These are phyloP conservation scores for Globisporangium yorkense DNA, from an alignment of 352 stramenopile genomes.

Conservation along the genomic window DNA sequence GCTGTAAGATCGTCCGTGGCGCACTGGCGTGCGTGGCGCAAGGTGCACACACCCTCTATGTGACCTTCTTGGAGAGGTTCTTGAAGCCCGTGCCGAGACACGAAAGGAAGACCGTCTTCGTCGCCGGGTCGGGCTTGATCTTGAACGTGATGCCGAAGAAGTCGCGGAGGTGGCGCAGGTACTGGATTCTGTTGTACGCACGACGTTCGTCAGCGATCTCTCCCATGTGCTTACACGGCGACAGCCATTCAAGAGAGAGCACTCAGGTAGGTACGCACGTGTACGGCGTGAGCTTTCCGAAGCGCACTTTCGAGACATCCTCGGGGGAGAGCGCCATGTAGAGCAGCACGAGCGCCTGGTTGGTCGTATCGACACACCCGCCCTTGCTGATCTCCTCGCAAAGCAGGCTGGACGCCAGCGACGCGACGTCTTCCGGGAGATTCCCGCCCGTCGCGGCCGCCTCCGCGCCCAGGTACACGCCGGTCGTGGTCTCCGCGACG, in stretches of 20 bases:
- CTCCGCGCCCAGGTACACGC: slow-evolving; percentile 92
- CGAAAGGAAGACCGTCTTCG: slow-evolving; percentile 90
- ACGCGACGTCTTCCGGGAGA: slow-evolving; percentile 96
- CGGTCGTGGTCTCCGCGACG: slow-evolving; percentile 97
- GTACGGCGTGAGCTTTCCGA: slow-evolving; percentile 85
- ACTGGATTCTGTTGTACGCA: slow-evolving; percentile 66
- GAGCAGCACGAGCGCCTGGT: slow-evolving; percentile 94
- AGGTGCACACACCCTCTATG: slow-evolving; percentile 39
- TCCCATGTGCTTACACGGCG: not conserved
- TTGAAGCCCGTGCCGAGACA: slow-evolving; percentile 94
- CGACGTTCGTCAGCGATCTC: not conserved
- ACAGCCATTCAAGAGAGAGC: too few relatives aligned
- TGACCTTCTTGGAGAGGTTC: slow-evolving; percentile 94
- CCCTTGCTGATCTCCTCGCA: slow-evolving; percentile 96
- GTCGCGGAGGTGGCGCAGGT: slow-evolving; percentile 86
- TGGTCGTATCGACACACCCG: slow-evolving; percentile 93
- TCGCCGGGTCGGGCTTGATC: slow-evolving; percentile 85
- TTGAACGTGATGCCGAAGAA: slow-evolving; percentile 94
- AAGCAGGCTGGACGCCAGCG: slow-evolving; percentile 89
- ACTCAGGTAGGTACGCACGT: slow-evolving; percentile 30
- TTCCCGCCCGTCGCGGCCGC: slow-evolving; percentile 75
- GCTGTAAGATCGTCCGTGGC: not conserved
- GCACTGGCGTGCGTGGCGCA: not conserved
- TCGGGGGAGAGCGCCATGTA: slow-evolving; percentile 98
- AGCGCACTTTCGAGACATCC: slow-evolving; percentile 94